Conservation (phyloP, 176 grass and related monocot species). For the Ampelocalamus luodianensis region DNA sequence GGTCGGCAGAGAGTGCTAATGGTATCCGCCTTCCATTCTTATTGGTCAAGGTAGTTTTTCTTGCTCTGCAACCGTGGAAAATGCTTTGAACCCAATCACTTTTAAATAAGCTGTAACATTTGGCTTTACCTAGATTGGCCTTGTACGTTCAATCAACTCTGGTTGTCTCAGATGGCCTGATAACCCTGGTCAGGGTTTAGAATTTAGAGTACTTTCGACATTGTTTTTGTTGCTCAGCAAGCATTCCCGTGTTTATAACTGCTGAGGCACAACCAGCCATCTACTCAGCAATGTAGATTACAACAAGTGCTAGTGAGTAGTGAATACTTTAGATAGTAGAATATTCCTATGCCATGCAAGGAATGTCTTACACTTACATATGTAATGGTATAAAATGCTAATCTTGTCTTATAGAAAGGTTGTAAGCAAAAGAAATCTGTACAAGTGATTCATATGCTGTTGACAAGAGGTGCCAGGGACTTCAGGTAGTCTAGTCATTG, state of each 20-base stretch:
- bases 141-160: constrained; percentile 13
- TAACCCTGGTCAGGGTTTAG: too few relatives aligned
- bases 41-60: constrained; percentile 78
- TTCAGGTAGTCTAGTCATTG: not conserved
- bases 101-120: constrained; percentile 23
- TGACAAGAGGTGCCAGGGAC: constrained; percentile 1
- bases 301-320: constrained; percentile 14
- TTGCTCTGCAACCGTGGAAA: not conserved
- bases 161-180: not conserved
- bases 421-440: not conserved
- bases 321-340: constrained; percentile 26
- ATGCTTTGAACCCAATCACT: not conserved
- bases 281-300: constrained; percentile 23
- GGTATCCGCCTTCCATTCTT: constrained; percentile 88
- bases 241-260: constrained; percentile 3
- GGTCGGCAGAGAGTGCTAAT: constrained; percentile 55
- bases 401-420: constrained; percentile 8
- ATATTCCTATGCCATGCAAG: not conserved
- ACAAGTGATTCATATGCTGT: constrained; percentile 9
- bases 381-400: constrained; percentile 12
- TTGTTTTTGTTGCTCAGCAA: constrained; percentile 21
- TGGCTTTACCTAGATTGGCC: not conserved
- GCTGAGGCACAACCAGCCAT: not conserved
- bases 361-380: constrained; percentile 25
- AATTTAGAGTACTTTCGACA: not conserved